These are phyloP conservation scores for Histomonas meleagridis DNA, from an alignment of 208 protist genomes.

Conservation along the genomic window DNA sequence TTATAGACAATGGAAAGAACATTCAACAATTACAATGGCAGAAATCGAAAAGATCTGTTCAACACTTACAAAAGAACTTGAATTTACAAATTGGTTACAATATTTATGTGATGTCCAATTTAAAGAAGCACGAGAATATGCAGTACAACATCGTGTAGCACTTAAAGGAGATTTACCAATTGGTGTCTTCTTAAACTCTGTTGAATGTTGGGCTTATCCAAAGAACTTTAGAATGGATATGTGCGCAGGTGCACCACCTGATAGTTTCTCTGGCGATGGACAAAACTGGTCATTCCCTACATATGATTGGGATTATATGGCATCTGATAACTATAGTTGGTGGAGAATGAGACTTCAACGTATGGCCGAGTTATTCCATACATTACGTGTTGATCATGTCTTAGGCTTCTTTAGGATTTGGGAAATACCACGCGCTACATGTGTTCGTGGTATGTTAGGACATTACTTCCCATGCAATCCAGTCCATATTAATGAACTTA, in stretches of 20 bases:
- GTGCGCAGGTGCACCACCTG: constrained; percentile 6
- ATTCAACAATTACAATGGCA: not conserved
- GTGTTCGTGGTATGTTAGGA: not conserved
- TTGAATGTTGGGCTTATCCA: constrained; percentile 3
- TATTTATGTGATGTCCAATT: not conserved
- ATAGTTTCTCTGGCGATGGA: not conserved
- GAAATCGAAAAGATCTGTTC: not conserved
- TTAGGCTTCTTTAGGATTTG: constrained; percentile 23
- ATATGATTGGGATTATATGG: constrained; percentile 1
- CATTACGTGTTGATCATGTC: not conserved
- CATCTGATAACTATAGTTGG: not conserved
- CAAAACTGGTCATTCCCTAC: constrained; percentile 20
- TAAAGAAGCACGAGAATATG: not conserved
- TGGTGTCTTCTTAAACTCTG: not conserved
- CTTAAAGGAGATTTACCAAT: not conserved
- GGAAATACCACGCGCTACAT: constrained; percentile 4
- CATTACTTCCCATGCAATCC: constrained; percentile 5
- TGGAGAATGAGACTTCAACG: not conserved
- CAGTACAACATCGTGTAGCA: not conserved
- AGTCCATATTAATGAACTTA: not conserved
- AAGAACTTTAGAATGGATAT: not conserved
- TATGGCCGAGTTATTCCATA: not conserved
- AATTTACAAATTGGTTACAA: not conserved
- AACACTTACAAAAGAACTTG: not conserved
- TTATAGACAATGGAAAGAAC: not conserved